Evolutionary conservation across 495 filamentous ascomycete genomes (phyloP).

Genomic region (Aspergillus conjunctus): DNA sequence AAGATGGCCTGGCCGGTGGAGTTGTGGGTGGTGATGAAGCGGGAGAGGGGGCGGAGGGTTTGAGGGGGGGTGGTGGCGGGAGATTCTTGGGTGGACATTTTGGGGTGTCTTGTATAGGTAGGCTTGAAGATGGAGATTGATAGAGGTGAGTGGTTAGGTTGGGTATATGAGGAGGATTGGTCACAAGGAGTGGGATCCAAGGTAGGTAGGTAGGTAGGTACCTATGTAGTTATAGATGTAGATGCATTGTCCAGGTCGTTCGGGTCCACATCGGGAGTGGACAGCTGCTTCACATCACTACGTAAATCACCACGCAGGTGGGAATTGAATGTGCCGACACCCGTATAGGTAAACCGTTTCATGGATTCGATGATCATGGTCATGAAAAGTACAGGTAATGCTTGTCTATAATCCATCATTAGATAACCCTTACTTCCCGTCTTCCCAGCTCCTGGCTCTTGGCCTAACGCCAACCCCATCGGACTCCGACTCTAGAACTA

Average conservation of each 20-base stretch:
- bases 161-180: slow-evolving; percentile 1
- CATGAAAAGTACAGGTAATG: not conserved
- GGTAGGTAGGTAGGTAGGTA: not conserved
- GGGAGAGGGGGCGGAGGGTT: slow-evolving; percentile 38
- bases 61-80: slow-evolving; percentile 27
- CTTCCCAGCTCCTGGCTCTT: too few relatives aligned
- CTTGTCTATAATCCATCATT: not conserved
- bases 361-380: too few relatives aligned
- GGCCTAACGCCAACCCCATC: not conserved
- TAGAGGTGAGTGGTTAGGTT: too few relatives aligned
- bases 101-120: slow-evolving; percentile 5
- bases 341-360: too few relatives aligned
- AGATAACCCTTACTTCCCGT: not conserved
- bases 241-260: slow-evolving; percentile 15
- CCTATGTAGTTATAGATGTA: too few relatives aligned
- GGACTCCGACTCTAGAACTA: not conserved
- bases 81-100: slow-evolving; percentile 25
- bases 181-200: not conserved
- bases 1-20: slow-evolving; percentile 37
- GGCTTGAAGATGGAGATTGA: too few relatives aligned
- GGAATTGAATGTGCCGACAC: too few relatives aligned
- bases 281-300: slow-evolving; percentile 8
- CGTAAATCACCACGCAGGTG: too few relatives aligned
- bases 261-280: slow-evolving; percentile 37
- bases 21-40: slow-evolving; percentile 46